Base-by-base conservation (phyloP, 768 basidiomycete genomes). In the Suillus tomentosus region DNA sequence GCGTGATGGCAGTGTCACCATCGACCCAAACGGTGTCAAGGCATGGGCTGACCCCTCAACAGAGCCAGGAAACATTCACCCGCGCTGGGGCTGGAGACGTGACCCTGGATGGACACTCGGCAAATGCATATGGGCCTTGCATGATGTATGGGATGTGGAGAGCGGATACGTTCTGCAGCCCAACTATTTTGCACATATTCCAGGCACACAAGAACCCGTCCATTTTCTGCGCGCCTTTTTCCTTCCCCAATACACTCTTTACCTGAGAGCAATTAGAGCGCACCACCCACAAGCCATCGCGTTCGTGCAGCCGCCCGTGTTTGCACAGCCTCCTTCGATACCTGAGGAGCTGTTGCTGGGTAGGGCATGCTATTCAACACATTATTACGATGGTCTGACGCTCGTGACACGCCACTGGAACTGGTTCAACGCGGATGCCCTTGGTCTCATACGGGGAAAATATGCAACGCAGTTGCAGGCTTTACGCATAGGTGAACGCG, bases 381-480 rank as follows among this genome's bases (percentile, higher is more conserved):
- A 99, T 74, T 99, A 95, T 74, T 99, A 98, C 71, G 96, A 99
- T 69, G 96, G 96, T 1, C 79, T 98, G 47, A 99, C 96, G 0
- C 84, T 99, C 48, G 81, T 99, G n/a, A 92, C 92, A 40, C 83
- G 93, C 42, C 93, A 95, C 70, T 95, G 92, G 94, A 90, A 95
- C 72, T 90, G 90, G 88, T 91, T 94, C 83, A 98, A 98, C 70
- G 95, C 94, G 2, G 95, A 99, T 76, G 95, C 96, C 1, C 78
- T 99, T 0, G 97, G 96, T 1, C 73, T 99, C n/a, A 76, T 99
- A 40, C 81, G 96, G 22, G 93, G 94, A 10, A 91, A 91, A 69
- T 91, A 96, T 72, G 79, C 81, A 13, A 83, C 80, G 60, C 80
- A 85, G 2, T 66, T 93, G 9, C 85, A 88, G 57, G 92, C 92